phyloP scores from a whole-genome alignment of 1,139 yeast species.

The Geotrichum klebahnii region DNA sequence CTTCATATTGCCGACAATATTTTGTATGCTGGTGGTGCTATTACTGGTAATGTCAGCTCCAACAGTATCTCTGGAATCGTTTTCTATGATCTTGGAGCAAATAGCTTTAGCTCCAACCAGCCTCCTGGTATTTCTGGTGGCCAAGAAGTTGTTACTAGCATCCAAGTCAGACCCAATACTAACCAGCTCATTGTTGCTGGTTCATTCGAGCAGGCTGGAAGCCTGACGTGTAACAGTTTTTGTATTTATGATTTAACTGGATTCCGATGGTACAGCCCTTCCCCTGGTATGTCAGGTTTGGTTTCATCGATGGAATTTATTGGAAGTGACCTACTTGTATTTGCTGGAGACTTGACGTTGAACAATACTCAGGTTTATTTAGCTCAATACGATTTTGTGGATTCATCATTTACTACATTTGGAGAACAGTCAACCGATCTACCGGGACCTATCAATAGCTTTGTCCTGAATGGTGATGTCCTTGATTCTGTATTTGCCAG shows the following conservation, averaged over 20 bases:
- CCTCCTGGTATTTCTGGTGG: slow-evolving; percentile 43
- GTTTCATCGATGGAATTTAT: slow-evolving; percentile 55
- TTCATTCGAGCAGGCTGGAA: slow-evolving; percentile 57
- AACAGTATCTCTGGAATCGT: slow-evolving; percentile 44
- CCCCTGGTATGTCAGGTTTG: slow-evolving; percentile 48
- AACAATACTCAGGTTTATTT: slow-evolving; percentile 43
- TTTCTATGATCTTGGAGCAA: slow-evolving; percentile 48
- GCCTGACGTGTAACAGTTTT: slow-evolving; percentile 56
- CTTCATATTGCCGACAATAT: slow-evolving; percentile 45
- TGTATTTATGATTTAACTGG: slow-evolving; percentile 62
- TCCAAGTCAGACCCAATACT: slow-evolving; percentile 51
- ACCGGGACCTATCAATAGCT: slow-evolving; percentile 45
- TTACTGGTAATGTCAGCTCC: slow-evolving; percentile 40
- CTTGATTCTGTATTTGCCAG: slow-evolving; percentile 52
- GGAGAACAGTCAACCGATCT: slow-evolving; percentile 32
- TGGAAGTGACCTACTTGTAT: slow-evolving; percentile 49
- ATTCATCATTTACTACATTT: slow-evolving; percentile 29
- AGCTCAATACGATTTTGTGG: slow-evolving; percentile 51
- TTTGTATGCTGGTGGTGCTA: slow-evolving; percentile 52
- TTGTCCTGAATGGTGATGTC: slow-evolving; percentile 51
- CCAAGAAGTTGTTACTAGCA: slow-evolving; percentile 47
- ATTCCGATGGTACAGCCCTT: slow-evolving; percentile 54
- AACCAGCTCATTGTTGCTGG: slow-evolving; percentile 71
- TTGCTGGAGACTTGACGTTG: slow-evolving; percentile 59
- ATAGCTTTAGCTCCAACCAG: slow-evolving; percentile 44